These are phyloP conservation scores for Cyberlindnera xylosilytica DNA, from an alignment of 805 yeast species.

Conservation along the genomic window DNA sequence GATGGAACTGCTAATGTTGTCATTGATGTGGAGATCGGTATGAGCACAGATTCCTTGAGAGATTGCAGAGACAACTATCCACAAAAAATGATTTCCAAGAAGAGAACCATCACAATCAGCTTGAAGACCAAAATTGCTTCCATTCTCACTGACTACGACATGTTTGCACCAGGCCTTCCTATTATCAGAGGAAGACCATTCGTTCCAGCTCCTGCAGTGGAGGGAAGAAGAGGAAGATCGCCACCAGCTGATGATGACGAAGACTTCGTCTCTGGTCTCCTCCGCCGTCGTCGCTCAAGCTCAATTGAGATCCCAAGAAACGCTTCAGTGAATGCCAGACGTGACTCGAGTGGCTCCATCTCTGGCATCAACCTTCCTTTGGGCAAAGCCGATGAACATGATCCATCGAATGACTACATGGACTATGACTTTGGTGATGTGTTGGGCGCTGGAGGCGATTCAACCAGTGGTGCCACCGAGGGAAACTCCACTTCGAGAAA, in stretches of 20 bases:
- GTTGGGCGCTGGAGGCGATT: slow-evolving; percentile 3
- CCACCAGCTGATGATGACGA: slow-evolving; percentile 9
- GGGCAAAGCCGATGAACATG: background rate
- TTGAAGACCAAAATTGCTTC: no score
- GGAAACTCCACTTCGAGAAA: no score
- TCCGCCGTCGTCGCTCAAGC: slow-evolving; percentile 21
- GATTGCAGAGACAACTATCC: slow-evolving; percentile 24
- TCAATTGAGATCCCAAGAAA: slow-evolving; percentile 27
- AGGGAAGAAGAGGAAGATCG: slow-evolving; percentile 6
- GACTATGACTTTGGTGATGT: slow-evolving; percentile 6
- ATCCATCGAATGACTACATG: background rate
- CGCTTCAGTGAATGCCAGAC: slow-evolving; percentile 21
- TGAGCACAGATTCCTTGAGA: slow-evolving; percentile 25
- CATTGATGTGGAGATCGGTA: slow-evolving; percentile 18
- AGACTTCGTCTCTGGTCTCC: slow-evolving; percentile 26
- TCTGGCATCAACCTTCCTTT: slow-evolving; percentile 11
- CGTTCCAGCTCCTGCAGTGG: background rate
- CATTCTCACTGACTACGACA: no score
- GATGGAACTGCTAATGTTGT: slow-evolving; percentile 1
- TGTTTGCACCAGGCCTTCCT: background rate
- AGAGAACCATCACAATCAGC: background rate
- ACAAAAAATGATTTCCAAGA: slow-evolving; percentile 12
- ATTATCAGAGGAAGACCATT: background rate
- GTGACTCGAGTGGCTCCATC: slow-evolving; percentile 24
- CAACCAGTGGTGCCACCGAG: background rate